These are phyloP conservation scores for Epichloe scottii DNA, from an alignment of 2,329 filamentous ascomycete species.

Conservation along the genomic window DNA sequence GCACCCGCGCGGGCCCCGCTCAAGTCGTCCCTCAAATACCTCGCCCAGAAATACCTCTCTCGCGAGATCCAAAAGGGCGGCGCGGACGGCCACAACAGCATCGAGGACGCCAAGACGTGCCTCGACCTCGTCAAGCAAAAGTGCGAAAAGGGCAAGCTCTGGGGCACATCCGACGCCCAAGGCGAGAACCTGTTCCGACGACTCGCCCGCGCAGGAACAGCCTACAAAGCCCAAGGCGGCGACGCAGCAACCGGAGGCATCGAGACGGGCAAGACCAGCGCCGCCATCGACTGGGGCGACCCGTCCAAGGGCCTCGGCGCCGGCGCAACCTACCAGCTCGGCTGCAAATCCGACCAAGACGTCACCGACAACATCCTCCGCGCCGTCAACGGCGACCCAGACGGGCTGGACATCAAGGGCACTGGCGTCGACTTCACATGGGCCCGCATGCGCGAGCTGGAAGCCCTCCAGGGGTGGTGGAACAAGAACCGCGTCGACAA, in stretches of 20 bases:
- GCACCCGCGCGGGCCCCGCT: constrained; percentile 81
- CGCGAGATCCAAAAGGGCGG: constrained; percentile 81
- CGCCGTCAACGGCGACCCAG: constrained; percentile 44
- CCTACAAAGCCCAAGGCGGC: constrained; percentile 49
- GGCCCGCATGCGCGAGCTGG: constrained; percentile 52
- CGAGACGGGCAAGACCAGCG: constrained; percentile 49
- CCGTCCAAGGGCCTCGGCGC: constrained; percentile 47
- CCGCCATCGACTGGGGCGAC: constrained; percentile 83
- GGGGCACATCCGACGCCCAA: constrained; percentile 68
- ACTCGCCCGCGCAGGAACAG: constrained; percentile 50
- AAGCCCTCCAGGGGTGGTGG: constrained; percentile 56
- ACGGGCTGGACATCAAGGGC: constrained; percentile 42
- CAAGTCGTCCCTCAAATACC: constrained; percentile 82
- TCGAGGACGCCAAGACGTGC: constrained; percentile 85
- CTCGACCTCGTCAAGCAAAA: constrained; percentile 92
- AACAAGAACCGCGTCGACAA: constrained; percentile 39
- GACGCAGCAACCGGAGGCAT: constrained; percentile 42
- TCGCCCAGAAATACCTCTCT: constrained; percentile 72
- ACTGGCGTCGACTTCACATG: constrained; percentile 56
- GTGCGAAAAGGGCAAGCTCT: constrained; percentile 79
- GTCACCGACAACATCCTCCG: constrained; percentile 42
- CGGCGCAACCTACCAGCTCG: constrained; percentile 43
- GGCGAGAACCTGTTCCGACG: constrained; percentile 85
- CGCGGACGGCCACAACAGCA: constrained; percentile 67
- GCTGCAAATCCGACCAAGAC: constrained; percentile 47